Base-by-base conservation (phyloP, 2,329 filamentous ascomycete genomes). In the Penicillium crustosum region DNA sequence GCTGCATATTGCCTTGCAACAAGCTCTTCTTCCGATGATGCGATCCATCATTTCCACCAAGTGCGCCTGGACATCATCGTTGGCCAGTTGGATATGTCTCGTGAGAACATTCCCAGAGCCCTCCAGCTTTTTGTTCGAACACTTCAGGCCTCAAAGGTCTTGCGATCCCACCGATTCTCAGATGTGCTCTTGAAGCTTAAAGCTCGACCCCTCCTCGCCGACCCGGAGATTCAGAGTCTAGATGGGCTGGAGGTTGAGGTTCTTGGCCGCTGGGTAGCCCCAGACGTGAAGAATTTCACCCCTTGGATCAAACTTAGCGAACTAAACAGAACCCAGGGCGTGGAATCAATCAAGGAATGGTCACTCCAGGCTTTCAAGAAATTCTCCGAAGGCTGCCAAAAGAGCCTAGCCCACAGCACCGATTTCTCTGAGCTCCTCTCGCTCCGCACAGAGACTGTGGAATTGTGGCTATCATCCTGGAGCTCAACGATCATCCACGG, bases 241-340 rank as follows among this genome's bases (percentile, higher is more conserved):
- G 85, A 90, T 62, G 88, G 88, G 17, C 77, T 96, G 13, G 85
- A 89, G 36, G 77, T 97, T 27, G 91, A 96, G 68, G 77, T 94
- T 10, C 86, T 91, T 67, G 86, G 88, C 62, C 82, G 83, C 21
- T 96, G 92, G 89, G 89, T 94, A 61, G 83, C 89, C 19, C 86
- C 92, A 8, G 91, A 95, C 59, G 89, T 96, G 42, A 85, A 85
- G 47, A 89, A 89, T 63, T 97, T 95, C 70, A 93, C 87, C 0
- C 93, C 93, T 0, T 96, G 91, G 77, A 89, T 95, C 36, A 86
- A 90, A 31, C 87, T 95, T 66, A 90, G 93, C 63, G 89, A 94
- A 63, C 74, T 90, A 5, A 83, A 86, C 25, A 84, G 82, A 21
- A 75, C 79, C 25, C 82, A 86, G 59, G 84, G 85, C 0, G 81